Conservation (phyloP, 352 stramenopile genomes). For the Phytopythium oedochilum region DNA sequence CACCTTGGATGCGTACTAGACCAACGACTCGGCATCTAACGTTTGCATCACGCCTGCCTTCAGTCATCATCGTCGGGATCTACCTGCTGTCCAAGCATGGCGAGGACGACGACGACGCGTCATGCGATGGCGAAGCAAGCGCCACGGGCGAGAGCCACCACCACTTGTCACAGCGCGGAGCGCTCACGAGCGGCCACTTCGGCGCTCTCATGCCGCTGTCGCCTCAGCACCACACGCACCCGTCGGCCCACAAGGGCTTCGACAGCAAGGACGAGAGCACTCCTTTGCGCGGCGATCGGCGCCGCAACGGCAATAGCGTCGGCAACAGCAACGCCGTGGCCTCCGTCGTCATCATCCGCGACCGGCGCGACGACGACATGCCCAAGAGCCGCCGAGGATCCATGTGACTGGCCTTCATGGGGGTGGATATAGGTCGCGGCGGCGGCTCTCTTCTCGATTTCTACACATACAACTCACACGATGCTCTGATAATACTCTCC, state of each 20-base stretch:
- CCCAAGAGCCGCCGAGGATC: slow-evolving; percentile 4
- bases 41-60: not conserved
- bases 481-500: slow-evolving; percentile 1
- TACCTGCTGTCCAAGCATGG: slow-evolving; percentile 79
- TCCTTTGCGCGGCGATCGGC: slow-evolving; percentile 18
- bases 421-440: not conserved
- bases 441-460: not conserved
- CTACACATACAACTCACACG: not conserved
- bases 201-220: slow-evolving; percentile 79
- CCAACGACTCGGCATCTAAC: too few species aligned
- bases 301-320: not conserved
- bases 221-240: slow-evolving; percentile 40
- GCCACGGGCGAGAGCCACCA: slow-evolving; percentile 21
- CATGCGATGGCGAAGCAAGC: slow-evolving; percentile 8
- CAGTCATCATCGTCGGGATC: slow-evolving; percentile 83
- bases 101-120: slow-evolving; percentile 38
- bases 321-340: not conserved
- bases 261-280: slow-evolving; percentile 47
- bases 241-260: slow-evolving; percentile 37
- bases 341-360: slow-evolving; percentile 4
- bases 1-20: too few species aligned
- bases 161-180: slow-evolving; percentile 31
- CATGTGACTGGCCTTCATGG: not conserved
- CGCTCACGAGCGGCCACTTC: slow-evolving; percentile 65
- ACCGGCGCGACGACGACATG: not conserved